phyloP scores from a whole-genome alignment of 257 asterid species.

The Gentiana macrophylla region DNA sequence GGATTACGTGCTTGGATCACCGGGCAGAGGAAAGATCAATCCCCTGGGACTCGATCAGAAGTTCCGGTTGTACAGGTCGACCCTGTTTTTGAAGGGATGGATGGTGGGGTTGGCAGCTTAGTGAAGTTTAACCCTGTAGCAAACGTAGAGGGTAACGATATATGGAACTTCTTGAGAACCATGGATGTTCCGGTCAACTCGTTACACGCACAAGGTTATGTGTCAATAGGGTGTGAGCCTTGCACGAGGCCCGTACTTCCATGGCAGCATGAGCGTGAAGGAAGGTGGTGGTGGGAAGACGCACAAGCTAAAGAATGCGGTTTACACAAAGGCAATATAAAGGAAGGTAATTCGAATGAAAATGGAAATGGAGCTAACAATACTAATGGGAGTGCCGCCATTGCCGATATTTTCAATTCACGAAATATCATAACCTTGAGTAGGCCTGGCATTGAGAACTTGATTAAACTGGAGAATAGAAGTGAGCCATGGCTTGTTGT shows the following conservation, averaged over 20 bases:
- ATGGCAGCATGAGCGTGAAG: slow-evolving; percentile 88
- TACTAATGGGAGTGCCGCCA: slow-evolving; percentile 21
- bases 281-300: slow-evolving; percentile 99
- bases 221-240: slow-evolving; percentile 85
- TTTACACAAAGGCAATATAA: slow-evolving; percentile 74
- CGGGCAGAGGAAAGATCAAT: slow-evolving; percentile 85
- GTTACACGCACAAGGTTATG: slow-evolving; percentile 58
- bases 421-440: slow-evolving; percentile 38
- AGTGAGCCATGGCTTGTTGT: slow-evolving; percentile 77
- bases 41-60: slow-evolving; percentile 90
- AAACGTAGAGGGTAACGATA: slow-evolving; percentile 46
- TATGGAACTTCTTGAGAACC: slow-evolving; percentile 70
- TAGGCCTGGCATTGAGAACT: slow-evolving; percentile 69
- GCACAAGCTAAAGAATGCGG: slow-evolving; percentile 94
- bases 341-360: slow-evolving; percentile 42
- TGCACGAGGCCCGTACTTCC: slow-evolving; percentile 84
- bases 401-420: slow-evolving; percentile 42
- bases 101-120: slow-evolving; percentile 71
- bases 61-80: slow-evolving; percentile 73
- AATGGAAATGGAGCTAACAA: slow-evolving; percentile 24
- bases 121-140: slow-evolving; percentile 92
- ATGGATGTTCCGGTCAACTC: slow-evolving; percentile 76
- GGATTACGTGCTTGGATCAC: slow-evolving; percentile 88
- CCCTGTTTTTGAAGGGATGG: slow-evolving; percentile 75
- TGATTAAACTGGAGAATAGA: slow-evolving; percentile 51